A percentile compares a stretch with the other conserved stretches of the same genome.
phyloP scores from a whole-genome alignment of 78 protist species.

The Diacronema lutheri region DNA sequence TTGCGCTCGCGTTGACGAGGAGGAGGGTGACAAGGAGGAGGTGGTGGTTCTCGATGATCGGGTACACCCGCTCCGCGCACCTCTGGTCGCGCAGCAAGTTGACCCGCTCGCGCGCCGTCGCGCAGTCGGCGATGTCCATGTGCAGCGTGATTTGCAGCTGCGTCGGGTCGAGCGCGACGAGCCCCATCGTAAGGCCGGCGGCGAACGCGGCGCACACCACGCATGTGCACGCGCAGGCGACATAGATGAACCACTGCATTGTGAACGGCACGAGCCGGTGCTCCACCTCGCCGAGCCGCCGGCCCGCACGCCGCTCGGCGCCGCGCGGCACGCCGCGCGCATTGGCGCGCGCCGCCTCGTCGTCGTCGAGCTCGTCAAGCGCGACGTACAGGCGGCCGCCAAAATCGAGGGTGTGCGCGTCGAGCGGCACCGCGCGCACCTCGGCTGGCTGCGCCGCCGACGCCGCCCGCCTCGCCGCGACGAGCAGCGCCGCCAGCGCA shows the following conservation, averaged over 20 bases:
- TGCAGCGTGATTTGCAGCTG: constrained; percentile 18
- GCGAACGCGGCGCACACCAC: constrained; percentile 7
- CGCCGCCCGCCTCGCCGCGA: too few species aligned
- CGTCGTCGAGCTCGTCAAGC: too few species aligned
- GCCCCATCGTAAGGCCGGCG: constrained; percentile 28
- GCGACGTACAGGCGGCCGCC: too few species aligned
- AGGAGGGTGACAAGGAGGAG: constrained; percentile 60
- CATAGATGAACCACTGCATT: neutral
- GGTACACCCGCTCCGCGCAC: constrained; percentile 7
- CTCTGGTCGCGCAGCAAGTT: neutral
- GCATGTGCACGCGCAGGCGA: neutral
- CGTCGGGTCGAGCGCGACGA: constrained; percentile 4
- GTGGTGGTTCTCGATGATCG: constrained; percentile 37
- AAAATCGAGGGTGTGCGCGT: too few species aligned
- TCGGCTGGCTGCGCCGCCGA: too few species aligned
- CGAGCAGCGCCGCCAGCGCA: too few species aligned
- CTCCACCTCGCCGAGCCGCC: neutral
- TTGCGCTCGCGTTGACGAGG: constrained; percentile 42
- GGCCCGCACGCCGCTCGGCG: too few species aligned
- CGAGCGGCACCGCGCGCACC: too few species aligned
- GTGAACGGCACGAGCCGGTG: neutral
- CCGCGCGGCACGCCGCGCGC: too few species aligned
- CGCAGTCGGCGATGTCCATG: neutral
- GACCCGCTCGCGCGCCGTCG: neutral
- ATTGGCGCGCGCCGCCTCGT: too few species aligned